Evolutionary conservation across 2,329 filamentous ascomycete genomes (phyloP).

Genomic region (Colletotrichum spinosum): DNA sequence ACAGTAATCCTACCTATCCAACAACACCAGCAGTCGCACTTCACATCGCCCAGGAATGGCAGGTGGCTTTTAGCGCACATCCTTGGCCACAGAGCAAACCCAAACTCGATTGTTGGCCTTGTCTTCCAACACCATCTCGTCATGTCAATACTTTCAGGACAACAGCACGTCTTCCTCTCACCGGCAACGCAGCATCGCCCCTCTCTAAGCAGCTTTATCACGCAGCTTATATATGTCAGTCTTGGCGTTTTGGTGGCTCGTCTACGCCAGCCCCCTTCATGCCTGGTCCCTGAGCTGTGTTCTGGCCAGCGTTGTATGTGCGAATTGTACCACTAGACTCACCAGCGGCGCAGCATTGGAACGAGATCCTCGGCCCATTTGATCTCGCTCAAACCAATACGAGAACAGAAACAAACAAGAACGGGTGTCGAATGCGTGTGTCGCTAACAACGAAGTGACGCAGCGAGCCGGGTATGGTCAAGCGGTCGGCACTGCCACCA

Average conservation of each 20-base stretch:
- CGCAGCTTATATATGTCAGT: constrained; percentile 10
- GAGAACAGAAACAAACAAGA: background rate
- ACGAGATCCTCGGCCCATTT: background rate
- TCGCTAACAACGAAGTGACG: background rate
- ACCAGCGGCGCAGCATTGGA: constrained; percentile 9
- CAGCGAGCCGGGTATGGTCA: constrained; percentile 15
- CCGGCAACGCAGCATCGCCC: constrained; percentile 35
- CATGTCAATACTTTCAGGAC: constrained; percentile 29
- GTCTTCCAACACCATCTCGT: constrained; percentile 10
- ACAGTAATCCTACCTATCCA: constrained; percentile 1
- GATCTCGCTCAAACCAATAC: constrained; percentile 1
- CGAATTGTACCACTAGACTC: background rate
- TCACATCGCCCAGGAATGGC: no score
- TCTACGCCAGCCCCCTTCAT: no score
- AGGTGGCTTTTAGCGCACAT: no score
- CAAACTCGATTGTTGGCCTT: no score
- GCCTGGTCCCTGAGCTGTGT: no score
- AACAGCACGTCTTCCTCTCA: constrained; percentile 21
- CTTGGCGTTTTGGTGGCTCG: background rate
- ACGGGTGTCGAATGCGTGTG: constrained; percentile 3
- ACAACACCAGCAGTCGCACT: no score
- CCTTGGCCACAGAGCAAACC: no score
- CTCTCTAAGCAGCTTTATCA: constrained; percentile 31
- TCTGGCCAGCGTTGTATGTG: no score
- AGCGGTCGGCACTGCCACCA: constrained; percentile 28